Evolutionary conservation across 1,284 basidiomycete species (phyloP), one percentile per base, ranked within the genome.

Genomic region (Heterobasidion occidentale): DNA sequence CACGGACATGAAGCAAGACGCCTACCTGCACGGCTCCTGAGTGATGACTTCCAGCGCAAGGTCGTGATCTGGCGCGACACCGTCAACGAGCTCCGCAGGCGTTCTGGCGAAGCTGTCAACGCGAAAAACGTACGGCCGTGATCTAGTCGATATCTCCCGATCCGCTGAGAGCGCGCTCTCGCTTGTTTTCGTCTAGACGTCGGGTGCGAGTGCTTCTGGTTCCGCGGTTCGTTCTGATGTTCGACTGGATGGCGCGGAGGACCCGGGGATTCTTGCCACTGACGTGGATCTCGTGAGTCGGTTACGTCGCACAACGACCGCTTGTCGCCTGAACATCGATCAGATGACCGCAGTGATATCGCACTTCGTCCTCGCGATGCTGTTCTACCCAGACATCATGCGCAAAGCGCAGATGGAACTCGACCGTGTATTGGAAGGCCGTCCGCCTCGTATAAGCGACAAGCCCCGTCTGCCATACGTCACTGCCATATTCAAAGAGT

Each of bases 291-390:
- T 27, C 27, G 27, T 27, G 27, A 27, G 27, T 27, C 27, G 27
- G 27, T 27, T 27, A 27, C 27, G 27, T 27, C 27, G 27, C 27
- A 27, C 27, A 4, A 5, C 5, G 27, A 27, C 27, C 4, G 27
- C 27, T 27, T 27, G 27, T 5, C 4, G 3, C 38, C n/a, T 42
- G 3, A 11, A 42, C 11, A 42, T 42, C 38, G 38, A 42, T 45
- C 12, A 48, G 80, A 81, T 73, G 1, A 67, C 79, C 20, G 74
- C 81, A 0, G 63, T 71, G 7, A 64, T 84, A 46, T 69, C 71
- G 9, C 77, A 81, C 56, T 83, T 86, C 62, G 65, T 86, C n/a
- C 71, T 86, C 53, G 79, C 79, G 7, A 81, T 87, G 77, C 70
- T 82, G 46, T 67, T 70, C 9, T 65, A 81, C 60, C 83, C 84